phyloP scores from a whole-genome alignment of 225 moss, liverwort and hornwort species.

The Anthoceros angustus region DNA sequence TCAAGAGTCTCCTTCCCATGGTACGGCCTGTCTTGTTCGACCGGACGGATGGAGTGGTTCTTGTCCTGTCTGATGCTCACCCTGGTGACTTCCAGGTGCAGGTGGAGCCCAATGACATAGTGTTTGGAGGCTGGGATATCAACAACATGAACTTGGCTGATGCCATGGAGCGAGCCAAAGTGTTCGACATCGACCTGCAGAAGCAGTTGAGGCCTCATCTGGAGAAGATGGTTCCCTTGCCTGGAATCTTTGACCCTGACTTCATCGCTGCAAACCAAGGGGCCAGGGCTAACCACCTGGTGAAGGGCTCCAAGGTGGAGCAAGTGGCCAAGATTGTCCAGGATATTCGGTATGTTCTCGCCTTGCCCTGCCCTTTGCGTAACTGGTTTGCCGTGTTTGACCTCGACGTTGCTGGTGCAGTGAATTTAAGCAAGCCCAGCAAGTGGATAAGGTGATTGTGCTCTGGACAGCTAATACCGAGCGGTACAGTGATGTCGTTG shows the following conservation, averaged over 20 bases:
- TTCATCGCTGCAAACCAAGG: slow-evolving; percentile 96
- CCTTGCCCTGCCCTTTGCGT: not conserved
- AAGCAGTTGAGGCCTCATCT: slow-evolving; percentile 88
- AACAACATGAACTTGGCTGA: slow-evolving; percentile 89
- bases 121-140: slow-evolving; percentile 89
- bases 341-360: slow-evolving; percentile 59
- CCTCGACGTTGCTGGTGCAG: slow-evolving; percentile 18
- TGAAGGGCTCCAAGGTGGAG: slow-evolving; percentile 86
- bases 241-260: slow-evolving; percentile 79
- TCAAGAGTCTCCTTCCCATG: slow-evolving; percentile 87
- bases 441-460: slow-evolving; percentile 83
- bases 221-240: slow-evolving; percentile 69
- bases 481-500: slow-evolving; percentile 84
- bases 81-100: slow-evolving; percentile 9
- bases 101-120: slow-evolving; percentile 67
- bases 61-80: not conserved
- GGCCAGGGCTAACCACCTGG: slow-evolving; percentile 61
- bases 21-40: slow-evolving; percentile 13
- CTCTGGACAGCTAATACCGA: slow-evolving; percentile 98
- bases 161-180: slow-evolving; percentile 81
- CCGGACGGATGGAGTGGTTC: not conserved
- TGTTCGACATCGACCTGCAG: slow-evolving; percentile 87
- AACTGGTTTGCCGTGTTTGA: slow-evolving; percentile 2
- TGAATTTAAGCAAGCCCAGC: slow-evolving; percentile 46
- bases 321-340: slow-evolving; percentile 74